Conservation (phyloP, 352 stramenopile genomes). For the Globisporangium emineosum region DNA sequence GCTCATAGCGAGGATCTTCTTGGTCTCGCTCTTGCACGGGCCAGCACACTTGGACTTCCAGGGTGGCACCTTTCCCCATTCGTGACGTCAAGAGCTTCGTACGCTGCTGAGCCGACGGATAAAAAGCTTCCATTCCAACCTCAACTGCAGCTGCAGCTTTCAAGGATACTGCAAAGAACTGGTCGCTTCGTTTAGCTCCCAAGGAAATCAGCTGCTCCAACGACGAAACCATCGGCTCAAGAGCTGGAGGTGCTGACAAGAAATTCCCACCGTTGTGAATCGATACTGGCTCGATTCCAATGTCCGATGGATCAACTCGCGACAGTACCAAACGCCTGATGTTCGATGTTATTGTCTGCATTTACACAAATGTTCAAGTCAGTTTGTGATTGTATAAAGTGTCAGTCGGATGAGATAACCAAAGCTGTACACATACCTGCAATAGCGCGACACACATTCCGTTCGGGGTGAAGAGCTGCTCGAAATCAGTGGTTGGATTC, state of each 20-base stretch:
- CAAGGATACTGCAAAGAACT: conserved; percentile 77
- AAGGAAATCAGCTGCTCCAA: conserved; percentile 81
- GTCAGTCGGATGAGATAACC: background rate
- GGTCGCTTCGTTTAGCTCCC: conserved; percentile 72
- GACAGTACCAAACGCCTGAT: conserved; percentile 80
- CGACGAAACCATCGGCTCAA: conserved; percentile 58
- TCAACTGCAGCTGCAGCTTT: conserved; percentile 83
- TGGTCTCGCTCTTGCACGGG: conserved; percentile 83
- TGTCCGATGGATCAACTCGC: conserved; percentile 66
- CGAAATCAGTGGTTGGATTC: conserved; percentile 6
- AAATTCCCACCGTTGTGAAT: conserved; percentile 41
- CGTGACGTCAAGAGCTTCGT: conserved; percentile 77
- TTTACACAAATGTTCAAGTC: conserved; percentile 5
- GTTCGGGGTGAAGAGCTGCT: conserved; percentile 47
- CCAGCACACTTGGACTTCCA: conserved; percentile 86
- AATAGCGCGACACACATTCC: conserved; percentile 68
- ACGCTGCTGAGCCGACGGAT: conserved; percentile 78
- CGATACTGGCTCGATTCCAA: conserved; percentile 51
- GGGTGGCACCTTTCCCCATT: conserved; percentile 80
- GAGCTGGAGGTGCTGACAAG: conserved; percentile 50
- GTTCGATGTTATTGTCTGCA: conserved; percentile 74
- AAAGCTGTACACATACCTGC: conserved; percentile 28
- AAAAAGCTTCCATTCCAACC: conserved; percentile 85
- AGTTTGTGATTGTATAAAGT: background rate
- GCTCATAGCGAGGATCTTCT: conserved; percentile 85